Evolutionary conservation across 2,329 filamentous ascomycete species (phyloP), one percentile per base, ranked within the genome.

Genomic region (Fusarium anguioides): DNA sequence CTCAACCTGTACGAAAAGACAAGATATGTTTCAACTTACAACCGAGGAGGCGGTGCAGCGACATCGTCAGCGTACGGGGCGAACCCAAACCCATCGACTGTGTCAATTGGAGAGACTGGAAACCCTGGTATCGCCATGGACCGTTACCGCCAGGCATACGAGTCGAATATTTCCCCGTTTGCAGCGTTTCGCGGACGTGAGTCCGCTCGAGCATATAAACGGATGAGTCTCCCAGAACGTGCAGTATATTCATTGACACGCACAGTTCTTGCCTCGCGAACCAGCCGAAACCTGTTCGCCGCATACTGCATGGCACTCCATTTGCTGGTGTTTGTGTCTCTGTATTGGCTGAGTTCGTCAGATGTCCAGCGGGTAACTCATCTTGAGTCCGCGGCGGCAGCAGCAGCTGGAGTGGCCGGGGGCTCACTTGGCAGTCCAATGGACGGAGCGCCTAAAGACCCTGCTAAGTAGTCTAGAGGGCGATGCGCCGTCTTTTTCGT

Each of bases 1-100:
- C 84, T 99, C 33, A 94, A 91, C 72, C 85, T 99, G 9, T 99
- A 99, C 78, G 96, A 99, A 79, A 99, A 98, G 85, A 97, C 95
- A 18, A 89, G 96, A 70, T 99, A 99, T 76, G 89, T 98, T 23
- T 97, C 94, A 8, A 94, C 93, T 4, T 99, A 97, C 82, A 97
- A 90, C 77, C 89, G 94, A 51, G 86, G 86, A 42, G 86, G 85
- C 15, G 84, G 85, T 8, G 85, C 86, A 26, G 79, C 81, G 36
- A 87, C 89, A 7, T 86, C 86, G 15, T 89, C 89, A 14, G 88
- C 89, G n/a, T 91, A 89, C 40, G 83, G 86, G 35, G 83, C 83
- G 56, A 93, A 90, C 72, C 90, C 93, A 4, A 96, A 94, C 75
- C 89, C 92, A 1, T 91, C 91, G 1, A 88, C 91, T 21, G 83